Evolutionary conservation across 1,284 basidiomycete species (phyloP).

Genomic region (Leccinum huronense): DNA sequence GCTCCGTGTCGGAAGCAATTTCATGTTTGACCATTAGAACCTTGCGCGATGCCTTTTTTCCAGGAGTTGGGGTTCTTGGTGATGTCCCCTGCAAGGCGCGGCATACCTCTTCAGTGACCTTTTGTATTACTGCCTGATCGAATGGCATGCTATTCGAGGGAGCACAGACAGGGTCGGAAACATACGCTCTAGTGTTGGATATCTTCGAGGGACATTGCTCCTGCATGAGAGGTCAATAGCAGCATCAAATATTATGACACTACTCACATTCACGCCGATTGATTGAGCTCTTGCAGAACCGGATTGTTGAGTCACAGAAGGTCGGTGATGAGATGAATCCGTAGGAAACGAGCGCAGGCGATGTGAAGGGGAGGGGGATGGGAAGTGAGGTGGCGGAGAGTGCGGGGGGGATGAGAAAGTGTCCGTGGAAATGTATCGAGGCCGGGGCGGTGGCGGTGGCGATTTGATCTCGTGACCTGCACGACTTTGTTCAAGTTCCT

Average conservation of each 20-base stretch:
- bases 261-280: background rate
- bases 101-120: background rate
- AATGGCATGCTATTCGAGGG: background rate
- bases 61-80: background rate
- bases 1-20: conserved; percentile 1
- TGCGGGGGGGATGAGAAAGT: background rate
- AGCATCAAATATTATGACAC: background rate
- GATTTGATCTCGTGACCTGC: background rate
- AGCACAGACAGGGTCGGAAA: background rate
- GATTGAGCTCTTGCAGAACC: background rate
- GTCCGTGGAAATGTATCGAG: background rate
- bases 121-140: background rate
- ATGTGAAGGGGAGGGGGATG: background rate
- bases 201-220: background rate
- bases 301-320: background rate
- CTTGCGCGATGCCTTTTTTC: background rate
- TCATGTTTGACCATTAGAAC: conserved; percentile 5
- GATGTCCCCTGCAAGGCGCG: background rate
- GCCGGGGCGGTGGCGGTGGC: background rate
- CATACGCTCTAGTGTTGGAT: background rate
- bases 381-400: background rate
- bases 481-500: background rate
- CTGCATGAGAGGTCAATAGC: background rate
- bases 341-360: background rate
- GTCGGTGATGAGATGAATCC: background rate